Evolutionary conservation across 2,329 filamentous ascomycete species (phyloP), one percentile per base, ranked within the genome.

Genomic region (Phialophora verrucosa): DNA sequence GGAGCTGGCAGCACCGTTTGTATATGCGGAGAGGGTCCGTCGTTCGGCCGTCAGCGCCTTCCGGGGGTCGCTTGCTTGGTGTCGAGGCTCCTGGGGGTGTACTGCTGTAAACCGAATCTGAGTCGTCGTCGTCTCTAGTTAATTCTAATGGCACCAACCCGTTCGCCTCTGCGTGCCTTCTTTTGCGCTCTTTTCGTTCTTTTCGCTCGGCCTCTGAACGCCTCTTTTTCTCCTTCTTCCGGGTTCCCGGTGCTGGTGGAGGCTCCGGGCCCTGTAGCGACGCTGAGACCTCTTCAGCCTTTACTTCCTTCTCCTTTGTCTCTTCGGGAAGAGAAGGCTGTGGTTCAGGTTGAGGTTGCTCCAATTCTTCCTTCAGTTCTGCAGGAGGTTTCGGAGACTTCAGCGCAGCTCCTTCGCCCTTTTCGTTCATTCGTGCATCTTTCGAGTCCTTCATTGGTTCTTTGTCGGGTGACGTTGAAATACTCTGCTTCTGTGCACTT

Each of bases 191-290:
- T 76, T 96, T 96, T 62, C 93, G 87, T 67, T 95, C 92, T 76
- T 96, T 96, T 50, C 93, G 85, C 78, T 97, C 94, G 66, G 94
- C 93, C 76, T 97, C 94, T 49, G 91, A 96, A 71, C 90, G 89
- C 81, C 96, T 97, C 80, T 97, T 97, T 83, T 97, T 97, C 75
- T 97, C 93, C 78, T 92, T 95, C 79, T 96, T 97, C 73, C 89
- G 89, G 7, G 83, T 88, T 0, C 79, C 82, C 35, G 79, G 80
- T 78, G 85, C 75, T 54, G 78, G 78, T 17, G 32, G 65, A 59
- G 77, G 74, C 10, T 75, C 75, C 23, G 64, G 50, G 0, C 32
- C 27, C 42, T 57, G 56, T 31, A 61, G 20, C 4, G 56, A 20
- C 23, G 32, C 57, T 14, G 66, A 63, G 3, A 60, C 51, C 14